These are phyloP conservation scores for Chrysoporthe austroafricana DNA, from an alignment of 2,329 filamentous ascomycete genomes.

Conservation along the genomic window DNA sequence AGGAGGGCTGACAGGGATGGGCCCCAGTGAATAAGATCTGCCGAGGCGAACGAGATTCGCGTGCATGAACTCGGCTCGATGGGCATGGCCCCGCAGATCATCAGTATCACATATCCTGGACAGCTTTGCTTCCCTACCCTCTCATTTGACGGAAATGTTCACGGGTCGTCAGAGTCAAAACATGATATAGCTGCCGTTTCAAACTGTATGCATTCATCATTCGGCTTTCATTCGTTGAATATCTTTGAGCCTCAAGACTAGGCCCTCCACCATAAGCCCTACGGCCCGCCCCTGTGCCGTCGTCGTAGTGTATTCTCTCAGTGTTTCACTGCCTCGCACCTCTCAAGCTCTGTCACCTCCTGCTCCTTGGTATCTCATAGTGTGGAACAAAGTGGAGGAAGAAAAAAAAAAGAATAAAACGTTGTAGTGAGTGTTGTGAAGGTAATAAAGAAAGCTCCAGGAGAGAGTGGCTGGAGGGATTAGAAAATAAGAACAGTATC, in stretches of 20 bases:
- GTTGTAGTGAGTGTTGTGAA: constrained; percentile 19
- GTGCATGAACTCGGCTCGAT: background rate
- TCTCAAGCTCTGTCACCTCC: background rate
- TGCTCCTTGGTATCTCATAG: background rate
- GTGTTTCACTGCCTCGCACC: background rate
- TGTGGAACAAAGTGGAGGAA: constrained; percentile 19
- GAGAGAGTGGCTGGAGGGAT: constrained; percentile 25
- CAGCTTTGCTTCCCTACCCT: background rate
- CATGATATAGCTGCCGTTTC: background rate
- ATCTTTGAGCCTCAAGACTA: background rate
- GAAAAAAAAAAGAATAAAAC: constrained; percentile 10
- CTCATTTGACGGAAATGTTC: background rate
- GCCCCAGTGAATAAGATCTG: background rate
- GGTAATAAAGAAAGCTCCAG: constrained; percentile 11
- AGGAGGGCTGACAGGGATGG: background rate
- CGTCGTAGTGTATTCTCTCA: background rate
- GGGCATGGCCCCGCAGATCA: constrained; percentile 9
- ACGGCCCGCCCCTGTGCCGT: background rate
- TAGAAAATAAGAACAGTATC: constrained; percentile 24
- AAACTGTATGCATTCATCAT: constrained; percentile 4
- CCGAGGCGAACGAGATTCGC: background rate
- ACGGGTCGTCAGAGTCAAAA: background rate
- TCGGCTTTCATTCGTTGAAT: constrained; percentile 11
- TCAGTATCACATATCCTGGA: constrained; percentile 8
- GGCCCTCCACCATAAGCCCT: background rate